A percentile compares a stretch with the other conserved stretches of the same genome.
These are phyloP conservation scores for Saccharomyces pastorianus DNA, from an alignment of 1,139 yeast species.

Conservation along the genomic window DNA sequence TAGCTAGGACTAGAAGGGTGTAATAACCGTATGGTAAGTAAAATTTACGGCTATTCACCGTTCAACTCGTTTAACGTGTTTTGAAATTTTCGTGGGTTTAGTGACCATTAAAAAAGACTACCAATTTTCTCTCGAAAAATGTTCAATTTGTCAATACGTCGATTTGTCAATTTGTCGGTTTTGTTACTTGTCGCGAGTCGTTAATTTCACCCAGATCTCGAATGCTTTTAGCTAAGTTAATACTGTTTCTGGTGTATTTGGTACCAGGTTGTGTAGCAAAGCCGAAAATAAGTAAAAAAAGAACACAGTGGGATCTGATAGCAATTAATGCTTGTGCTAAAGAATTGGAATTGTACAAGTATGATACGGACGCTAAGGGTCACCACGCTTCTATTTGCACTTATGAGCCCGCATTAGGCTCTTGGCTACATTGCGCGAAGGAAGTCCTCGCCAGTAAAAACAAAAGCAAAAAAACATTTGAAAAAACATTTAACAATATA, in stretches of 20 bases:
- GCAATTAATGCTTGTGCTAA: constrained; percentile 3
- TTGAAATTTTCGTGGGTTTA: background rate
- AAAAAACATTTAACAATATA: background rate
- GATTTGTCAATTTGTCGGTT: background rate
- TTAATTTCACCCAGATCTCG: background rate
- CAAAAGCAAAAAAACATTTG: background rate
- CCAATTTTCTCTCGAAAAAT: background rate
- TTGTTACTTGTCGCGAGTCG: background rate
- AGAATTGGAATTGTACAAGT: constrained; percentile 1
- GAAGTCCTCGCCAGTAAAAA: constrained; percentile 2
- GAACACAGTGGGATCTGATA: constrained; percentile 4
- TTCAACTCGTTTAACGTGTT: background rate
- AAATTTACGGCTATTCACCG: background rate
- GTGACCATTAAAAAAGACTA: background rate
- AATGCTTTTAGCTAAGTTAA: background rate
- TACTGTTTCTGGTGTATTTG: background rate
- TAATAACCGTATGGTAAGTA: background rate
- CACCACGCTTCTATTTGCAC: constrained; percentile 2
- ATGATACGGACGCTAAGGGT: background rate
- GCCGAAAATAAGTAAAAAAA: background rate
- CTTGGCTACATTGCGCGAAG: constrained; percentile 5
- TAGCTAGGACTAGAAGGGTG: background rate
- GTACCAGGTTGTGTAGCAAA: background rate
- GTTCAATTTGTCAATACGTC: background rate
- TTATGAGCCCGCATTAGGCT: constrained; percentile 3